Percentiles rank a stretch among this genome's conserved stretches.
Evolutionary conservation across 2,329 filamentous ascomycete genomes (phyloP).

Genomic region (Pseudogymnoascus sp.): DNA sequence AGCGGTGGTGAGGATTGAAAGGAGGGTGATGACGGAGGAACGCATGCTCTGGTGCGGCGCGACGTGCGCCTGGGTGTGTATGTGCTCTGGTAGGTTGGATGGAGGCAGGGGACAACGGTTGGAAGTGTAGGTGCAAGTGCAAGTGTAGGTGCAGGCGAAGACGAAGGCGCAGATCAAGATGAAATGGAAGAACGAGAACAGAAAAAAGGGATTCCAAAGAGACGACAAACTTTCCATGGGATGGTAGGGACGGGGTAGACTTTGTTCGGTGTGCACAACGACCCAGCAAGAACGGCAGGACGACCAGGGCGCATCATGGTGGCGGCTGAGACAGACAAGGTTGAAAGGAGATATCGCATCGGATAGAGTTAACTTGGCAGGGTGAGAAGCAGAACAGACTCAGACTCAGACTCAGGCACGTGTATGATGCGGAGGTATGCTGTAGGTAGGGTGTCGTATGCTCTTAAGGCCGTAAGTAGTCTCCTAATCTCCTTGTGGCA

Average conservation of each 20-base stretch:
- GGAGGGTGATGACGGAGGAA: neutral
- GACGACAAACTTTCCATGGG: neutral
- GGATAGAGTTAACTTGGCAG: neutral
- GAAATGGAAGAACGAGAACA: neutral
- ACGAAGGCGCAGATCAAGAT: neutral
- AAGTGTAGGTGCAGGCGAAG: neutral
- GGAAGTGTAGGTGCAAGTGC: neutral
- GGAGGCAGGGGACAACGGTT: neutral
- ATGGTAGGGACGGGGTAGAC: neutral
- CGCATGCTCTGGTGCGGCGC: neutral
- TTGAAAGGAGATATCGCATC: neutral
- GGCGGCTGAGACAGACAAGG: neutral
- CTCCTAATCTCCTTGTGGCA: neutral
- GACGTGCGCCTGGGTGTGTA: neutral
- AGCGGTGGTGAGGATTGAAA: neutral
- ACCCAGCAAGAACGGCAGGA: neutral
- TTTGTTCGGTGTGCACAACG: neutral
- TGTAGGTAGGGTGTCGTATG: neutral
- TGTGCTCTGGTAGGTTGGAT: neutral
- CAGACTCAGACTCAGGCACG: neutral
- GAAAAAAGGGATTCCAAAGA: neutral
- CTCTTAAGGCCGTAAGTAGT: neutral
- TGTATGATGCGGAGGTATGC: neutral
- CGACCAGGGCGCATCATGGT: neutral
- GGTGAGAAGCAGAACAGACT: neutral